Conservation (phyloP, 768 basidiomycete species). For the Leucocoprinus birnbaumii region DNA sequence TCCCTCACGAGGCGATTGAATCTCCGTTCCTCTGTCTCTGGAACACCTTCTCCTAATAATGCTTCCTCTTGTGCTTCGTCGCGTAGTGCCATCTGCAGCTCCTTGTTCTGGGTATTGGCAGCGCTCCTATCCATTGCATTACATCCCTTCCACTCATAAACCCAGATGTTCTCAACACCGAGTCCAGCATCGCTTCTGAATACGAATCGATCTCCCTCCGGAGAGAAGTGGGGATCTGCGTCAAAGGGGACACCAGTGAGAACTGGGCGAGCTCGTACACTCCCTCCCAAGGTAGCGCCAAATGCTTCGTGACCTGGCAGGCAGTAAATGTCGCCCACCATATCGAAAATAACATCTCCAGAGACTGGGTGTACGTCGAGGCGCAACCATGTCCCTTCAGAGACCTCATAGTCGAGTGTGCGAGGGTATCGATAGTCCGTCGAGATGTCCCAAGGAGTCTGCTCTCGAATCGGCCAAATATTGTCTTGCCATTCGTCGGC, state of each 20-base stretch:
- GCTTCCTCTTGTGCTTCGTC: conserved; percentile 40
- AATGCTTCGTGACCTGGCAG: conserved; percentile 42
- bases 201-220: conserved; percentile 57
- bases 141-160: conserved; percentile 66
- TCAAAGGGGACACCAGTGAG: conserved; percentile 67
- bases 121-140: conserved; percentile 52
- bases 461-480: conserved; percentile 60
- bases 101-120: conserved; percentile 18
- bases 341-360: conserved; percentile 74
- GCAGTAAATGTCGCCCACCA: conserved; percentile 74
- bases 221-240: conserved; percentile 72
- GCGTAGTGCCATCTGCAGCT: conserved; percentile 32
- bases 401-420: conserved; percentile 62
- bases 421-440: conserved; percentile 72
- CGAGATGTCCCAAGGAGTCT: conserved; percentile 70
- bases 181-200: conserved; percentile 73
- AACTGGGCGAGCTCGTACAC: conserved; percentile 51
- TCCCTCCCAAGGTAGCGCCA: conserved; percentile 13
- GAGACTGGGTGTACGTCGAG: conserved; percentile 69
- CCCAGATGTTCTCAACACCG: conserved; percentile 76
- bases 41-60: conserved; percentile 44
- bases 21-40: conserved; percentile 48
- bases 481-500: conserved; percentile 45
- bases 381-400: conserved; percentile 74
- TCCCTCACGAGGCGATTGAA: conserved; percentile 50